Evolutionary conservation across 1,139 yeast species (phyloP).

Genomic region (Saccharomycopsis phalli): DNA sequence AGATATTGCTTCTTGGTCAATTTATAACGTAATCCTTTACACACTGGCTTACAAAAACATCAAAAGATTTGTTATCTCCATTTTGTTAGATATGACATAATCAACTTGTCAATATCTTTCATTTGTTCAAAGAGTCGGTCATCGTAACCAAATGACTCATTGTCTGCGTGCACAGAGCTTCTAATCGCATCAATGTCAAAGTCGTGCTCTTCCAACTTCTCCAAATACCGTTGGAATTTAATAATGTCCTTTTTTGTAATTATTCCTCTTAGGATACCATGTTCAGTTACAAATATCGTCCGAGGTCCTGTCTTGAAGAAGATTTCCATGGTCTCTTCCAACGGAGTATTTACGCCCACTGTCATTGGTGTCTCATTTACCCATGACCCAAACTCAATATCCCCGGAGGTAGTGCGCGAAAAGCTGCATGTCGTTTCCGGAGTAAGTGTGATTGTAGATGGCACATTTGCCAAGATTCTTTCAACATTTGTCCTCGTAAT

Average conservation of each 20-base stretch:
- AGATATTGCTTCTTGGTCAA: no score
- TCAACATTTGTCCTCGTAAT: slow-evolving; percentile 22
- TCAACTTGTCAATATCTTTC: not conserved
- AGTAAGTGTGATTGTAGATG: slow-evolving; percentile 14
- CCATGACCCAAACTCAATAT: slow-evolving; percentile 33
- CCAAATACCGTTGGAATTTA: slow-evolving; percentile 32
- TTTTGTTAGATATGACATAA: no score
- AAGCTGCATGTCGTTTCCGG: slow-evolving; percentile 23
- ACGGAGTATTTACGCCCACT: slow-evolving; percentile 43
- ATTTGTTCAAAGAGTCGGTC: not conserved
- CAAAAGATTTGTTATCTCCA: no score
- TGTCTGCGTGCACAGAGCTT: not conserved
- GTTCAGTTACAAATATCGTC: slow-evolving; percentile 52
- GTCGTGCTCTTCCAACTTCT: slow-evolving; percentile 9
- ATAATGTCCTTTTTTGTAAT: slow-evolving; percentile 63
- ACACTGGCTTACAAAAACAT: no score
- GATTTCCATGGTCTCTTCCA: slow-evolving; percentile 58
- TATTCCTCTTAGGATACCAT: slow-evolving; percentile 48
- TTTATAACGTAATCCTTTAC: no score
- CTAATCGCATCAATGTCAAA: slow-evolving; percentile 7
- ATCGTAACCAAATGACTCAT: not conserved
- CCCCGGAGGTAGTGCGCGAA: slow-evolving; percentile 19
- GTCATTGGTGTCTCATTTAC: slow-evolving; percentile 45
- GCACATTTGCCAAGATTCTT: slow-evolving; percentile 7
- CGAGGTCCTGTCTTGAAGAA: slow-evolving; percentile 80